Evolutionary conservation across 129 eudicot genomes (phyloP).

Genomic region (Centrapalus pauciflorus): DNA sequence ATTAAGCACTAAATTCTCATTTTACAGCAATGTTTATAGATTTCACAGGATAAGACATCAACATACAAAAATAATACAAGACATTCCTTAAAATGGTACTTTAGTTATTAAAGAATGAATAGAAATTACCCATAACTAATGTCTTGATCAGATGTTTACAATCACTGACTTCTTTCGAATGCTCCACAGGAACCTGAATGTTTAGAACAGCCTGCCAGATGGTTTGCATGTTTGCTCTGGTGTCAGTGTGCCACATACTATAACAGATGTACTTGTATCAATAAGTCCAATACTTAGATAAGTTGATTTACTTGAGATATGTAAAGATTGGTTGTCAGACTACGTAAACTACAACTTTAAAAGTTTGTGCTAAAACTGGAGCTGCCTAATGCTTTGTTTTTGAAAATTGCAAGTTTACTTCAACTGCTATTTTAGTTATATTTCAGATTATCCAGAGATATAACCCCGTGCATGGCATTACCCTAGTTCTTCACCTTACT

Average conservation of each 20-base stretch:
- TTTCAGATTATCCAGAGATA: background rate
- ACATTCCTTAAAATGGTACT: background rate
- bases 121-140: constrained; percentile 78
- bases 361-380: too few relatives aligned
- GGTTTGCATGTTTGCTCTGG: constrained; percentile 8
- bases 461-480: background rate
- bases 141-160: constrained; percentile 93
- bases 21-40: background rate
- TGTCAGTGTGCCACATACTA: constrained; percentile 12
- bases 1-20: background rate
- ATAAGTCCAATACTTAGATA: background rate
- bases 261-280: background rate
- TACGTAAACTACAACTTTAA: too few relatives aligned
- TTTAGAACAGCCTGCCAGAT: constrained; percentile 81
- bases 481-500: background rate
- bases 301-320: background rate
- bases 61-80: background rate
- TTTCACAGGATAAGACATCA: background rate
- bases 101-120: constrained; percentile 15
- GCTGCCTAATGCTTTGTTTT: background rate
- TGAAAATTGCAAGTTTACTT: background rate
- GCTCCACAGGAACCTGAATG: constrained; percentile 82
- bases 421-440: background rate
- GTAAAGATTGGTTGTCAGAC: background rate
- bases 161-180: constrained; percentile 89